Evolutionary conservation across 2,329 filamentous ascomycete species (phyloP).

Genomic region (Exserohilum turcica): DNA sequence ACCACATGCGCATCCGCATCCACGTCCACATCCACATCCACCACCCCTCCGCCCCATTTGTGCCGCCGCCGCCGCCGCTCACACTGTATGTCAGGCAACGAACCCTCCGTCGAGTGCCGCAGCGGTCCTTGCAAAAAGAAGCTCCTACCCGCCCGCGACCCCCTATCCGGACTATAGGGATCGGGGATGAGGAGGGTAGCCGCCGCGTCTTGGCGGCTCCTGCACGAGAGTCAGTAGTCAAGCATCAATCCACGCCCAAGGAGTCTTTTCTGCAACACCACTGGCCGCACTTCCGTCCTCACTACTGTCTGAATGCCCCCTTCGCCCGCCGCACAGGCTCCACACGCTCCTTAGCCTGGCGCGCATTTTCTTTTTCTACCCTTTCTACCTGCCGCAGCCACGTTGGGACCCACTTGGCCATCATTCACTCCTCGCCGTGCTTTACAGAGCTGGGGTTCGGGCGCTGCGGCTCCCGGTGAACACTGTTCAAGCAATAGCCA

Average conservation of each 20-base stretch:
- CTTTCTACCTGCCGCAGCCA: background rate
- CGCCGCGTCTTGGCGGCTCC: conserved; percentile 17
- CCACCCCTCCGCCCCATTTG: too few species aligned
- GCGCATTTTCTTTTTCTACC: conserved; percentile 13
- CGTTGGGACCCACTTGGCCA: conserved; percentile 3
- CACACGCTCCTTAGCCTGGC: conserved; percentile 19
- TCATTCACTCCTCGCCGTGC: conserved; percentile 4
- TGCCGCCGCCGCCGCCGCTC: conserved; percentile 14
- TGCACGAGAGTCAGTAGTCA: conserved; percentile 14
- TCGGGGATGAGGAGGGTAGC: conserved; percentile 21
- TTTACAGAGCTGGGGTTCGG: conserved; percentile 1
- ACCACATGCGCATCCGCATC: too few species aligned
- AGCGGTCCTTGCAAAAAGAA: conserved; percentile 6
- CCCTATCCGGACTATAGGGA: conserved; percentile 7
- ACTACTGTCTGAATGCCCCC: conserved; percentile 23
- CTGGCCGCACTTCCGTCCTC: conserved; percentile 21
- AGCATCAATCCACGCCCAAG: conserved; percentile 14
- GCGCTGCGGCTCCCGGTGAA: conserved; percentile 7
- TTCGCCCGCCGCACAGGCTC: conserved; percentile 14
- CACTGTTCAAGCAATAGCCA: background rate
- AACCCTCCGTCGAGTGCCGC: conserved; percentile 15
- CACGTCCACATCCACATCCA: too few species aligned
- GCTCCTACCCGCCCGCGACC: conserved; percentile 22
- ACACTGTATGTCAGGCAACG: conserved; percentile 1
- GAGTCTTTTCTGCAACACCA: conserved; percentile 22